Evolutionary conservation across 129 eudicot species (phyloP).

Genomic region (Saposhnikovia divaricata): DNA sequence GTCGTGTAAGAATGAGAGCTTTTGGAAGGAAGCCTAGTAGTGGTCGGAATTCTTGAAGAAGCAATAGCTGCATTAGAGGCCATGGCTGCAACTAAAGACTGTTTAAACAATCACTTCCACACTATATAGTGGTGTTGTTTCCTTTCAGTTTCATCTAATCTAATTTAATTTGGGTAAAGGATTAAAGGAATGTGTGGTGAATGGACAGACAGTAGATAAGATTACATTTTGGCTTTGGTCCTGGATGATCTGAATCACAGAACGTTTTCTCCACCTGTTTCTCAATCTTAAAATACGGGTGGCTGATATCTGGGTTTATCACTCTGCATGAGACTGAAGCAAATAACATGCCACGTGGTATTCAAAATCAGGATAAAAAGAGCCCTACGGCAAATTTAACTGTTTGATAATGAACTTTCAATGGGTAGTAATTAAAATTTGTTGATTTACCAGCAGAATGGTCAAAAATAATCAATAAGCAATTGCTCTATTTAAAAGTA

Average conservation of each 20-base stretch:
- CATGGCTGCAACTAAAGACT: slow-evolving; percentile 56
- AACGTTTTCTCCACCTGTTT: slow-evolving; percentile 14
- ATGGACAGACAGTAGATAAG: slow-evolving; percentile 58
- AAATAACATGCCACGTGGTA: slow-evolving; percentile 22
- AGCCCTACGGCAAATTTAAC: neutral
- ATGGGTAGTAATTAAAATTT: neutral
- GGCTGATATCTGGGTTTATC: slow-evolving; percentile 7
- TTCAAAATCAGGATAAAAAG: slow-evolving; percentile 5
- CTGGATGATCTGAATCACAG: slow-evolving; percentile 39
- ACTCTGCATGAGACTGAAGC: slow-evolving; percentile 5
- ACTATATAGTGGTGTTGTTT: slow-evolving; percentile 9
- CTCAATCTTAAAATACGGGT: neutral
- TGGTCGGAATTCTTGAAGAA: slow-evolving; percentile 79
- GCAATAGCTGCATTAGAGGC: slow-evolving; percentile 95
- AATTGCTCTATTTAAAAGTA: neutral
- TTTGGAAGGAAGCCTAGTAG: slow-evolving; percentile 62
- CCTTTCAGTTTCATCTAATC: neutral
- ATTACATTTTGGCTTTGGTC: slow-evolving; percentile 42
- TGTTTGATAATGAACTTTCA: neutral
- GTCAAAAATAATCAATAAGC: neutral
- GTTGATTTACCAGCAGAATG: neutral
- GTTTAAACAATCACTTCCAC: slow-evolving; percentile 8
- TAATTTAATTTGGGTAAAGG: slow-evolving; percentile 26
- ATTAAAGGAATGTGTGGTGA: slow-evolving; percentile 63
- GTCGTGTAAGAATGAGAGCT: slow-evolving; percentile 52